Percentiles rank a stretch among this genome's conserved stretches.
phyloP scores from a whole-genome alignment of 2,329 filamentous ascomycete species.

The Verticillium isaacii region DNA sequence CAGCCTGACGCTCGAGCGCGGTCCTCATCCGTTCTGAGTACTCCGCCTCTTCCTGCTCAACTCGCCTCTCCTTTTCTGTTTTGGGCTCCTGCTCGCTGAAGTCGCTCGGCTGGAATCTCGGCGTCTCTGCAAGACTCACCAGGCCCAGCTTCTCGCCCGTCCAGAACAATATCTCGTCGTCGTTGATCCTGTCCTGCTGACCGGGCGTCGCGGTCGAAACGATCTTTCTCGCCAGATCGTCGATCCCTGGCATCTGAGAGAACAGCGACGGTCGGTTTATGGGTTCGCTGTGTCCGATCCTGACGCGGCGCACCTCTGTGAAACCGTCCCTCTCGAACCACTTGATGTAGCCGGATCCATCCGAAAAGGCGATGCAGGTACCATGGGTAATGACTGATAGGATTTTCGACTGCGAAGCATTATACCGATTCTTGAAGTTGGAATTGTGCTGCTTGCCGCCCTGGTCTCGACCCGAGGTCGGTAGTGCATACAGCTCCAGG shows the following conservation, averaged over 20 bases:
- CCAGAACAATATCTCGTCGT: constrained; percentile 77
- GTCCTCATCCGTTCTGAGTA: constrained; percentile 70
- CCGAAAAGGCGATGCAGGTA: constrained; percentile 74
- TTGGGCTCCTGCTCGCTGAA: constrained; percentile 42
- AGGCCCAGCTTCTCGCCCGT: constrained; percentile 81
- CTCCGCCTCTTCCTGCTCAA: constrained; percentile 49
- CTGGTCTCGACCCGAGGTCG: constrained; percentile 20
- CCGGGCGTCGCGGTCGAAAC: constrained; percentile 50
- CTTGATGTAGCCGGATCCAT: constrained; percentile 77
- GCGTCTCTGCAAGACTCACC: constrained; percentile 54
- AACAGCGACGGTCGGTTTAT: constrained; percentile 44
- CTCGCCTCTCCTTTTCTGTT: constrained; percentile 40
- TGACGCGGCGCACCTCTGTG: constrained; percentile 51
- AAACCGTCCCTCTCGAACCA: constrained; percentile 87
- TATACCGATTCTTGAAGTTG: constrained; percentile 74
- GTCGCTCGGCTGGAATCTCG: constrained; percentile 43
- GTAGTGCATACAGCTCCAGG: constrained; percentile 76
- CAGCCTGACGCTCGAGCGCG: constrained; percentile 71
- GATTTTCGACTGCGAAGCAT: constrained; percentile 73
- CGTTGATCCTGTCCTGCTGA: constrained; percentile 30
- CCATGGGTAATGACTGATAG: constrained; percentile 80
- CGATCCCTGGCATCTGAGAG: constrained; percentile 46
- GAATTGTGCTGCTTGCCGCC: constrained; percentile 36
- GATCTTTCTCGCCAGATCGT: constrained; percentile 78
- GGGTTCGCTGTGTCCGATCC: constrained; percentile 50